phyloP scores from a whole-genome alignment of 1,139 yeast species.

The Nadsonia starkeyi-henricii region DNA sequence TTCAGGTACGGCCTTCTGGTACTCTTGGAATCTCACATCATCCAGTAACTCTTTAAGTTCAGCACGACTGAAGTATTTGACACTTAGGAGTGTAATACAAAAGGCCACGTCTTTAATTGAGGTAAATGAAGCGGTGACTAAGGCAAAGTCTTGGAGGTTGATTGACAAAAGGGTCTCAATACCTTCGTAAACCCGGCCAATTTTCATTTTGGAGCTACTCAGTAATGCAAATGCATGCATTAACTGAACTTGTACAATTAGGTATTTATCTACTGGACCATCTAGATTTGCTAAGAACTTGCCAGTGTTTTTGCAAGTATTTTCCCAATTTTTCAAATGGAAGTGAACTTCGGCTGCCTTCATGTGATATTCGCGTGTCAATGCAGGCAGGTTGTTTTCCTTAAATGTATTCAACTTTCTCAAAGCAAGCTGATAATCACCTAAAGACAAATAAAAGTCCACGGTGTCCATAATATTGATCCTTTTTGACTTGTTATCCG shows the following conservation, averaged over 20 bases:
- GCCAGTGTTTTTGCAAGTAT: neutral
- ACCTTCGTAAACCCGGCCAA: neutral
- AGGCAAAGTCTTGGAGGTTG: neutral
- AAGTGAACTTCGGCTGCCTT: neutral
- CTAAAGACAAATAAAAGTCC: neutral
- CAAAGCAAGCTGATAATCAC: neutral
- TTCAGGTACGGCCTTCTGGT: neutral
- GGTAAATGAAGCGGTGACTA: neutral
- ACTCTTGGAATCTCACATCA: neutral
- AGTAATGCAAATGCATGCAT: neutral
- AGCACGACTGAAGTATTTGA: neutral
- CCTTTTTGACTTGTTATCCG: neutral
- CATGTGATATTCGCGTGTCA: neutral
- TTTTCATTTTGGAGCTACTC: neutral
- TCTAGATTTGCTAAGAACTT: neutral
- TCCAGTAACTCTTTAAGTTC: neutral
- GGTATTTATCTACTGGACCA: neutral
- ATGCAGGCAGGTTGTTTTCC: neutral
- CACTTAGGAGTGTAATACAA: neutral
- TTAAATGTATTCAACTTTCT: neutral
- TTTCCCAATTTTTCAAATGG: neutral
- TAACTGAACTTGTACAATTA: neutral
- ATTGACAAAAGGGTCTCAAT: neutral
- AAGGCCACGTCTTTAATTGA: neutral
- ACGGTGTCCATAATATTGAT: neutral